Percentiles rank a stretch among this genome's conserved stretches.
phyloP scores from a whole-genome alignment of 2,329 filamentous ascomycete genomes.

The Chrysoporthe austroafricana region DNA sequence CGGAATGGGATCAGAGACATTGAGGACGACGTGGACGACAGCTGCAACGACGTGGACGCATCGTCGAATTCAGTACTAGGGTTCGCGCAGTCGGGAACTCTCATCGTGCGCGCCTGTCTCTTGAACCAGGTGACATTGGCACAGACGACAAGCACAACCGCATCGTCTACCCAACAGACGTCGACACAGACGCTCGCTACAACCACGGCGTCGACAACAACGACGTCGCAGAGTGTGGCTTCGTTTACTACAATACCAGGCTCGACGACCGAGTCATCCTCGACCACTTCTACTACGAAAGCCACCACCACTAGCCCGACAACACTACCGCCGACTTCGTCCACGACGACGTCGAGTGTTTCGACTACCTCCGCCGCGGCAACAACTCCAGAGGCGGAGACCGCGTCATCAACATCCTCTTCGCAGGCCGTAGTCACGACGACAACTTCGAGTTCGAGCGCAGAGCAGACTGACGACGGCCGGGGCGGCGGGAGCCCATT shows the following conservation, averaged over 20 bases:
- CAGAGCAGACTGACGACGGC: conserved; percentile 5
- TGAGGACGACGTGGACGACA: conserved; percentile 69
- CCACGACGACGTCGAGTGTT: conserved; percentile 11
- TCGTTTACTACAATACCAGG: conserved; percentile 19
- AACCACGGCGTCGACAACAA: conserved; percentile 10
- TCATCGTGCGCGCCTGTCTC: conserved; percentile 16
- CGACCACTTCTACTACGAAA: background rate
- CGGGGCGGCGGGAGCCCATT: conserved; percentile 30
- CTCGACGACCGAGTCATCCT: background rate
- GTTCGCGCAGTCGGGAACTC: conserved; percentile 26
- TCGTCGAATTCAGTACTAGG: conserved; percentile 41
- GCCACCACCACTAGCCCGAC: conserved; percentile 11
- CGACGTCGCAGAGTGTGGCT: conserved; percentile 12
- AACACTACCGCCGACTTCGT: conserved; percentile 11
- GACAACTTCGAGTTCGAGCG: conserved; percentile 1
- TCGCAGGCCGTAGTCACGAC: background rate
- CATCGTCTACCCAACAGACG: background rate
- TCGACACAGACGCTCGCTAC: conserved; percentile 1
- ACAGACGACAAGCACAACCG: conserved; percentile 18
- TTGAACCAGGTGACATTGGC: conserved; percentile 21
- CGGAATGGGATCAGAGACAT: conserved; percentile 70
- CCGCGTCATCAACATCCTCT: conserved; percentile 1
- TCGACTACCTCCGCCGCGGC: background rate
- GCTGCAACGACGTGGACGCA: conserved; percentile 75
- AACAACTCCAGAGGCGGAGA: background rate